Evolutionary conservation across 768 basidiomycete genomes (phyloP).

Genomic region (Dentipellis sp.): DNA sequence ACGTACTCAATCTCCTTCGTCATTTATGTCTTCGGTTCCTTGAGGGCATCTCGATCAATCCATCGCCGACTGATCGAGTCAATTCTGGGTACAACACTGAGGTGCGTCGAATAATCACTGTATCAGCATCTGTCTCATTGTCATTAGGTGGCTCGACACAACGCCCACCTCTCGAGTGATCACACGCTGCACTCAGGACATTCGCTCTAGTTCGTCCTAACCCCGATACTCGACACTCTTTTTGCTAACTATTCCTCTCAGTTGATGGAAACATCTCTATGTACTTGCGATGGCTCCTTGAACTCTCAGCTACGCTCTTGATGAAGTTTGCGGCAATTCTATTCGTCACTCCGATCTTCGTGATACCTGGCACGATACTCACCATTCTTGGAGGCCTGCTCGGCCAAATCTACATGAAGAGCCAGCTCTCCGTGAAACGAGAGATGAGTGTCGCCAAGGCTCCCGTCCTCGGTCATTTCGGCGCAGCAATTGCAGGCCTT

Average conservation of each 20-base stretch:
- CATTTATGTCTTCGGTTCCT: conserved; percentile 34
- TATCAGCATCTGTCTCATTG: background rate
- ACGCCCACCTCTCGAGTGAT: conserved; percentile 53
- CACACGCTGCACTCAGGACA: conserved; percentile 59
- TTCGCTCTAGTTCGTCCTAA: conserved; percentile 24
- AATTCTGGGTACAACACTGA: conserved; percentile 50
- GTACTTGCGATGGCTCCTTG: conserved; percentile 19
- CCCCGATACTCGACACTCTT: background rate
- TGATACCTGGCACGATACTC: conserved; percentile 28
- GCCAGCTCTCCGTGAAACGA: conserved; percentile 47
- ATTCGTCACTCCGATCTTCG: conserved; percentile 27
- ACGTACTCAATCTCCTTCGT: conserved; percentile 27
- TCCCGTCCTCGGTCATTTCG: conserved; percentile 42
- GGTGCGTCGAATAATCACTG: conserved; percentile 34
- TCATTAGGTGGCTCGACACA: conserved; percentile 36
- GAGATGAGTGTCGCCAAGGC: conserved; percentile 43
- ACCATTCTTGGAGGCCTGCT: conserved; percentile 30
- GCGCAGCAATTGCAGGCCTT: conserved; percentile 42
- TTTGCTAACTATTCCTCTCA: background rate
- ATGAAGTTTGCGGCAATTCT: conserved; percentile 22
- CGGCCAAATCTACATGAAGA: conserved; percentile 44
- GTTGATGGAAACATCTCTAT: conserved; percentile 28
- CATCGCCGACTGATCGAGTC: conserved; percentile 43
- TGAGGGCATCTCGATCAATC: conserved; percentile 46
- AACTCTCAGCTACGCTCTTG: conserved; percentile 25